These are phyloP conservation scores for Macrolepiota dolichaula DNA, from an alignment of 768 basidiomycete genomes.

Conservation along the genomic window DNA sequence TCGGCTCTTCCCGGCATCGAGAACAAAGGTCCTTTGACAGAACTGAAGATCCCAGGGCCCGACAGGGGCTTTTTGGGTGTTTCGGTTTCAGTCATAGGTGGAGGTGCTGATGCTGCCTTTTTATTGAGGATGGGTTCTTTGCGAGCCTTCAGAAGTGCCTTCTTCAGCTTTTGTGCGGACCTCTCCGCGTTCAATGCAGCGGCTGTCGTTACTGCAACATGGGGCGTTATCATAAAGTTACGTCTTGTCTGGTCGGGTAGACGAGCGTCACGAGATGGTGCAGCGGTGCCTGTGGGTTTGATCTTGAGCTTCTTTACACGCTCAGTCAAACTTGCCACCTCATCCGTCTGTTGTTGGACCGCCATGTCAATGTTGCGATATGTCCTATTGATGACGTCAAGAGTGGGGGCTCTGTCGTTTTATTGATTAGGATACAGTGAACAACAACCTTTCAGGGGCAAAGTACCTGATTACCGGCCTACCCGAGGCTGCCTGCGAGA, in stretches of 20 bases:
- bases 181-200: slow-evolving; percentile 82
- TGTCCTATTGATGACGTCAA: slow-evolving; percentile 83
- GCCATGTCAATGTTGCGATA: slow-evolving; percentile 82
- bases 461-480: slow-evolving; percentile 62
- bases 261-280: slow-evolving; percentile 35
- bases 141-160: slow-evolving; percentile 56
- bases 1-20: slow-evolving; percentile 14
- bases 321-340: slow-evolving; percentile 48
- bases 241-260: slow-evolving; percentile 36
- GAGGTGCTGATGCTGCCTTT: slow-evolving; percentile 36
- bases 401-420: slow-evolving; percentile 63
- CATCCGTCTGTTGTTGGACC: slow-evolving; percentile 56
- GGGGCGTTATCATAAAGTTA: slow-evolving; percentile 49
- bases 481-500: slow-evolving; percentile 58
- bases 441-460: not conserved
- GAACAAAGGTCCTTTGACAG: slow-evolving; percentile 24
- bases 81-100: slow-evolving; percentile 32
- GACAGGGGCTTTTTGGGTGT: slow-evolving; percentile 29
- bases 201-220: slow-evolving; percentile 71
- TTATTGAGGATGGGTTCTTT: slow-evolving; percentile 67
- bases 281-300: slow-evolving; percentile 16
- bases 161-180: slow-evolving; percentile 67
- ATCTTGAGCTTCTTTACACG: slow-evolving; percentile 53
- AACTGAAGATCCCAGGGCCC: slow-evolving; percentile 15
- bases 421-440: not conserved